These are phyloP conservation scores for Diplotaxis tenuifolia DNA, from an alignment of 345 rosid genomes.

Conservation along the genomic window DNA sequence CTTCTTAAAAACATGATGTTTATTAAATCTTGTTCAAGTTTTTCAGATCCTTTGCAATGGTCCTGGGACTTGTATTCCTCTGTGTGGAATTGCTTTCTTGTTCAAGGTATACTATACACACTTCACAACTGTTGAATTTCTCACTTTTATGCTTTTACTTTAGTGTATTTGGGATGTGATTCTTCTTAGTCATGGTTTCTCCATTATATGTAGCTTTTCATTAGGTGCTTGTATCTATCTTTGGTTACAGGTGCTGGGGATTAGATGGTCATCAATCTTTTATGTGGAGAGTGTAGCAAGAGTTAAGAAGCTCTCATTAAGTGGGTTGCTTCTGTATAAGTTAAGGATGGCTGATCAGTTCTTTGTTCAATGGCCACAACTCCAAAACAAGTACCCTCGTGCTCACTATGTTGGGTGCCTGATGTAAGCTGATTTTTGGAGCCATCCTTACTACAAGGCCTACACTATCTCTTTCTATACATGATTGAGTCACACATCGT, in stretches of 20 bases:
- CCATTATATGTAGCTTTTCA: not conserved
- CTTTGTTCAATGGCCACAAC: constrained; percentile 90
- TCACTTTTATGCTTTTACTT: too few relatives aligned
- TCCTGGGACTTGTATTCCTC: constrained; percentile 93
- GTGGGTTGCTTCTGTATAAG: constrained; percentile 81
- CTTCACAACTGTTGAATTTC: not conserved
- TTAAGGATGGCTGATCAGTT: constrained; percentile 77
- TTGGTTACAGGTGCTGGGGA: constrained; percentile 59
- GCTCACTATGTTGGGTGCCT: constrained; percentile 77
- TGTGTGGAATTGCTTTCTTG: constrained; percentile 67
- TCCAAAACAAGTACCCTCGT: constrained; percentile 61
- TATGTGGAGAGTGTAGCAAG: constrained; percentile 94
- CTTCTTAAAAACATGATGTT: not conserved
- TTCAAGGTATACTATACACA: constrained; percentile 66
- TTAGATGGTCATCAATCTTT: constrained; percentile 77
- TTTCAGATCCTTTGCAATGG: constrained; percentile 88
- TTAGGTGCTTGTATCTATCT: not conserved
- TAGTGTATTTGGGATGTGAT: not conserved
- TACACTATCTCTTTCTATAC: not conserved
- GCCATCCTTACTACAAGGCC: constrained; percentile 21
- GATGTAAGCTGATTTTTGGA: constrained; percentile 49
- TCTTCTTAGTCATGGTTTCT: not conserved
- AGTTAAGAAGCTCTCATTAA: constrained; percentile 78
- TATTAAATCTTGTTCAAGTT: not conserved
- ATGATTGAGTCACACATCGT: not conserved